Evolutionary conservation across 2,329 filamentous ascomycete species (phyloP).

Genomic region (Leptographium galeiforme): DNA sequence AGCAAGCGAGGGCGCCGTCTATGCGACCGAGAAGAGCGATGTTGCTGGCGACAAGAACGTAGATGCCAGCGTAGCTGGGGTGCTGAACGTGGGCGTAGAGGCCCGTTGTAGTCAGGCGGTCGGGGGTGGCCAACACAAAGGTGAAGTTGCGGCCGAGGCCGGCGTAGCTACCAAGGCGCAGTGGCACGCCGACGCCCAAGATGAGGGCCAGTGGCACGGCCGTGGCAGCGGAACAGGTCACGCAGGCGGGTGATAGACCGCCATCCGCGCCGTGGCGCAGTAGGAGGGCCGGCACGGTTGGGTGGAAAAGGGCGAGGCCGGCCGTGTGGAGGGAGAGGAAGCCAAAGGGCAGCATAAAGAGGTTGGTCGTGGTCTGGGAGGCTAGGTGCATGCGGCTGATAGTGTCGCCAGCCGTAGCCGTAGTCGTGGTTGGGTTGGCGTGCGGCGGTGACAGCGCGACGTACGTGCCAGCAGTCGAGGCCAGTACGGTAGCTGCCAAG

Average conservation of each 20-base stretch:
- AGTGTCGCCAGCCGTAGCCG: background rate
- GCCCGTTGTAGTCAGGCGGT: background rate
- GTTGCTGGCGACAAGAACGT: background rate
- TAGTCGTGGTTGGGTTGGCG: background rate
- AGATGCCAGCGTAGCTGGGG: background rate
- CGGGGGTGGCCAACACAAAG: background rate
- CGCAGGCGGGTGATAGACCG: background rate
- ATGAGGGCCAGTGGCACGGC: background rate
- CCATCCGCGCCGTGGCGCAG: background rate
- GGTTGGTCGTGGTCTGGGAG: background rate
- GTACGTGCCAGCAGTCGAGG: background rate
- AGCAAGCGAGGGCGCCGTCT: slow-evolving; percentile 1
- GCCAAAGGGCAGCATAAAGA: background rate
- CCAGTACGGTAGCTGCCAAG: background rate
- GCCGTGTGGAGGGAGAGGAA: slow-evolving; percentile 1
- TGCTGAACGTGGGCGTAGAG: slow-evolving; percentile 2
- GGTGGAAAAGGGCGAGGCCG: background rate
- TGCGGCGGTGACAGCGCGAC: background rate
- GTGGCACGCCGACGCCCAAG: background rate
- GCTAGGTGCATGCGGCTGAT: background rate
- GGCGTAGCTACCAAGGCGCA: background rate
- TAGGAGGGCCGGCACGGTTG: background rate
- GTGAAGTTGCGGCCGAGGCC: slow-evolving; percentile 1
- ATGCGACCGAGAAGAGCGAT: background rate
- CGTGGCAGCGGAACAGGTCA: slow-evolving; percentile 3